Conservation (phyloP, 768 basidiomycete species). For the Harrya chromipes region DNA sequence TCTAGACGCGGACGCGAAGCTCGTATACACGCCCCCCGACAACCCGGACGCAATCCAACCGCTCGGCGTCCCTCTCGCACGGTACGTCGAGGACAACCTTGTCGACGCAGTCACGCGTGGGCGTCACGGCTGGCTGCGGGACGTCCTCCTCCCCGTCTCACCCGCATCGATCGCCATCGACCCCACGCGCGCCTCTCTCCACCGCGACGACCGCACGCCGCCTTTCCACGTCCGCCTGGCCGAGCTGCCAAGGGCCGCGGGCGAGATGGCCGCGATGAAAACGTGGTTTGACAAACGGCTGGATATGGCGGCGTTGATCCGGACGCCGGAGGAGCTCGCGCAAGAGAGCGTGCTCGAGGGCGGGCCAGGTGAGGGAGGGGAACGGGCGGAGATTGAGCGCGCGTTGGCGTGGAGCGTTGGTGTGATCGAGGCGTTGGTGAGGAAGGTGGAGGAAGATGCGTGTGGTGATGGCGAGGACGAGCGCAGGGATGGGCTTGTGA, state of each 20-base stretch:
- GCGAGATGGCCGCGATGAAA: slow-evolving; percentile 1
- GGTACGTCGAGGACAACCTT: slow-evolving; percentile 40
- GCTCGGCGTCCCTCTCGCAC: slow-evolving; percentile 36
- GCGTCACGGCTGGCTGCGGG: slow-evolving; percentile 37
- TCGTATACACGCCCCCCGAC: background rate
- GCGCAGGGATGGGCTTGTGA: slow-evolving; percentile 1
- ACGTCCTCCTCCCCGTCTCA: slow-evolving; percentile 13
- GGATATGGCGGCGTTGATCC: slow-evolving; percentile 44
- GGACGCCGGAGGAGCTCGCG: slow-evolving; percentile 38
- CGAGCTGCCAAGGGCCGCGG: slow-evolving; percentile 12
- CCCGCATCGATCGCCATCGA: background rate
- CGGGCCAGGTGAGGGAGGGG: slow-evolving; percentile 11
- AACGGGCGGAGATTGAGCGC: slow-evolving; percentile 27
- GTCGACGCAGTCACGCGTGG: slow-evolving; percentile 41
- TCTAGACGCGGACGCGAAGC: background rate
- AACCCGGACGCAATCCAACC: background rate
- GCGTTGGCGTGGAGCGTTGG: slow-evolving; percentile 59
- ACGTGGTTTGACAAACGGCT: slow-evolving; percentile 23
- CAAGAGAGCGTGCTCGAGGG: slow-evolving; percentile 29
- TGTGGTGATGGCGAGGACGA: background rate
- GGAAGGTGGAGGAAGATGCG: background rate
- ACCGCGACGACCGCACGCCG: background rate
- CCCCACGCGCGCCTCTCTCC: background rate
- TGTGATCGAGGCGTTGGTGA: slow-evolving; percentile 42
- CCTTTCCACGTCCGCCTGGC: slow-evolving; percentile 11